phyloP scores from a whole-genome alignment of 192 early-diverging fungal species.

The Linnemannia exigua region DNA sequence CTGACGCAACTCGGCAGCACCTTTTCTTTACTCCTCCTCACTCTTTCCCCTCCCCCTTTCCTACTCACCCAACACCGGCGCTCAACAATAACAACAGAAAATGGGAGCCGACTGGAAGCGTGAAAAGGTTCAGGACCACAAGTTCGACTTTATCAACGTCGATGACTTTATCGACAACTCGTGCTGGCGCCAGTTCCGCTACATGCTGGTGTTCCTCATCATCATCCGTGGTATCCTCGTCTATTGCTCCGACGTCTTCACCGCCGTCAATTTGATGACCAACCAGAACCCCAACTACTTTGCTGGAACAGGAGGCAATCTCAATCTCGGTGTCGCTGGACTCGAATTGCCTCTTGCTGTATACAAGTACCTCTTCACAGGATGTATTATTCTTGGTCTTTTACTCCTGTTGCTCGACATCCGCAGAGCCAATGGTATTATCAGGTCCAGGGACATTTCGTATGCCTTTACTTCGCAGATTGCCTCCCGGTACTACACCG shows the following conservation, averaged over 20 bases:
- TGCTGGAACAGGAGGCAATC: neutral
- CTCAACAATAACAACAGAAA: neutral
- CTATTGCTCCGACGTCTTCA: constrained; percentile 86
- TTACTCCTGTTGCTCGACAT: constrained; percentile 78
- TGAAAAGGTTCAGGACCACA: constrained; percentile 83
- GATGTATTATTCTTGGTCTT: constrained; percentile 80
- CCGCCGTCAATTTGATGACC: constrained; percentile 76
- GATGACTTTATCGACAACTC: constrained; percentile 75
- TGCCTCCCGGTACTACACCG: constrained; percentile 79
- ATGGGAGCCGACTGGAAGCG: constrained; percentile 79
- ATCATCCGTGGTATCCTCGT: constrained; percentile 81
- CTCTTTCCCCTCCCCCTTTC: neutral
- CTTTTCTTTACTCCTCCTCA: too few species aligned
- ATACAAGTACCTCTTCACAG: constrained; percentile 68
- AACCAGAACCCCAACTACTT: constrained; percentile 39
- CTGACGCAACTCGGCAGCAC: too few species aligned
- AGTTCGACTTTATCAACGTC: constrained; percentile 89
- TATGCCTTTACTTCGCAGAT: constrained; percentile 81
- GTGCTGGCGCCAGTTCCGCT: constrained; percentile 60
- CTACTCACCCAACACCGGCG: neutral
- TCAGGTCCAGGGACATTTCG: constrained; percentile 79
- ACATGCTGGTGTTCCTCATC: constrained; percentile 69
- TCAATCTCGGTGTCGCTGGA: constrained; percentile 28
- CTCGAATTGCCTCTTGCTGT: constrained; percentile 58
- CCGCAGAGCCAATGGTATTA: constrained; percentile 73